Percentiles rank a stretch among this genome's conserved stretches.
phyloP scores from a whole-genome alignment of 164 flowering plant species.

The Cinnamomum chago region DNA sequence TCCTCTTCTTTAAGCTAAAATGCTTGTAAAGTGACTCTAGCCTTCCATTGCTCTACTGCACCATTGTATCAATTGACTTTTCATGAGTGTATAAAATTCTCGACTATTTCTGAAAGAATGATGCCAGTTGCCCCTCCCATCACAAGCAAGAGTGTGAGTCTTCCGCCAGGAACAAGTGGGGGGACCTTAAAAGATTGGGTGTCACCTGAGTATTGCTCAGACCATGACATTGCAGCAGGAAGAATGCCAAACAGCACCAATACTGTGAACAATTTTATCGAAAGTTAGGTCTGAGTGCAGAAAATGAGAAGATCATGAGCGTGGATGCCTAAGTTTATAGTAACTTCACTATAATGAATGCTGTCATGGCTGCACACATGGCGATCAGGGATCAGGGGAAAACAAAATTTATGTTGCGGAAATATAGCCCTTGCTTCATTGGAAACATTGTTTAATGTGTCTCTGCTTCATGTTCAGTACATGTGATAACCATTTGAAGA shows the following conservation, averaged over 20 bases:
- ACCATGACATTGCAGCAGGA: slow-evolving; percentile 98
- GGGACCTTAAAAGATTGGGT: slow-evolving; percentile 34
- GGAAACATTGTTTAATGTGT: neutral
- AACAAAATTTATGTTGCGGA: neutral
- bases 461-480: neutral
- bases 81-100: slow-evolving; percentile 30
- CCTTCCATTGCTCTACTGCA: neutral
- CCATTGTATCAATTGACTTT: neutral
- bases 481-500: neutral
- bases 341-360: neutral
- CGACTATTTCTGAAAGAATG: slow-evolving; percentile 56
- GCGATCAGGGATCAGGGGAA: neutral
- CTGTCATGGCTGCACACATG: neutral
- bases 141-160: slow-evolving; percentile 54
- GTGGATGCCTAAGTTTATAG: neutral
- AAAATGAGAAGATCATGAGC: neutral
- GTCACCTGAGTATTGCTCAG: slow-evolving; percentile 59
- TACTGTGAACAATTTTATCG: slow-evolving; percentile 32
- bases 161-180: slow-evolving; percentile 76
- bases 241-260: slow-evolving; percentile 87
- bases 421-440: neutral
- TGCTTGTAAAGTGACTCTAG: neutral
- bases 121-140: slow-evolving; percentile 65
- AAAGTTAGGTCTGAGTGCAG: neutral
- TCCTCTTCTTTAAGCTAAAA: neutral